A percentile compares a stretch with the other conserved stretches of the same genome.
Conservation (phyloP, 768 basidiomycete species). For the Mycena venus region DNA sequence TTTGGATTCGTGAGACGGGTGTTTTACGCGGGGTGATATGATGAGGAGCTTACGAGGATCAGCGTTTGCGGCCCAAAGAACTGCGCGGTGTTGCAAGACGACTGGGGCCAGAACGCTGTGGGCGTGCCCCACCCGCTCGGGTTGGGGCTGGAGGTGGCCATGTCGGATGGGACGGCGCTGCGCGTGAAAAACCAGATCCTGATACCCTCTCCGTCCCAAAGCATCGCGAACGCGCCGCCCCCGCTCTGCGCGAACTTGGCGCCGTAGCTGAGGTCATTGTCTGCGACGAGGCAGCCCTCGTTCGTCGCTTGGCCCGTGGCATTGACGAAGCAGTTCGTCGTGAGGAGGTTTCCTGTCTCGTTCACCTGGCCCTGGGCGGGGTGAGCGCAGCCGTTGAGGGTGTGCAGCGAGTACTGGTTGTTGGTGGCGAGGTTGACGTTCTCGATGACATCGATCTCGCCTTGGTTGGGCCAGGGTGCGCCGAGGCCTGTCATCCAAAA, state of each 20-base stretch:
- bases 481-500: not conserved
- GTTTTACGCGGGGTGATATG: not conserved
- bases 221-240: constrained; percentile 73
- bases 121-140: constrained; percentile 71
- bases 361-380: constrained; percentile 30
- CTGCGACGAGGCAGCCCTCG: constrained; percentile 44
- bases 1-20: not conserved
- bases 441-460: constrained; percentile 74
- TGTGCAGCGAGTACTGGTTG: constrained; percentile 73
- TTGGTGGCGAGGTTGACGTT: constrained; percentile 38
- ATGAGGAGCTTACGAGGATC: constrained; percentile 57
- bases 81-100: constrained; percentile 64
- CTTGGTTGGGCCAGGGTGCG: constrained; percentile 54
- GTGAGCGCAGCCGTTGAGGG: constrained; percentile 55
- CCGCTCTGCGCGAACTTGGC: constrained; percentile 47
- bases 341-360: constrained; percentile 32
- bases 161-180: constrained; percentile 68
- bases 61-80: constrained; percentile 69
- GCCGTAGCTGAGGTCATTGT: constrained; percentile 40
- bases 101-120: constrained; percentile 69
- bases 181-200: constrained; percentile 60
- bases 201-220: constrained; percentile 64
- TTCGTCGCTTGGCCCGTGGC: not conserved
- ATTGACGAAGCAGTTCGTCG: constrained; percentile 39
- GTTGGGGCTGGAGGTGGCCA: constrained; percentile 65